These are phyloP conservation scores for Narthecium ossifragum DNA, from an alignment of 106 monocot genomes.

Conservation along the genomic window DNA sequence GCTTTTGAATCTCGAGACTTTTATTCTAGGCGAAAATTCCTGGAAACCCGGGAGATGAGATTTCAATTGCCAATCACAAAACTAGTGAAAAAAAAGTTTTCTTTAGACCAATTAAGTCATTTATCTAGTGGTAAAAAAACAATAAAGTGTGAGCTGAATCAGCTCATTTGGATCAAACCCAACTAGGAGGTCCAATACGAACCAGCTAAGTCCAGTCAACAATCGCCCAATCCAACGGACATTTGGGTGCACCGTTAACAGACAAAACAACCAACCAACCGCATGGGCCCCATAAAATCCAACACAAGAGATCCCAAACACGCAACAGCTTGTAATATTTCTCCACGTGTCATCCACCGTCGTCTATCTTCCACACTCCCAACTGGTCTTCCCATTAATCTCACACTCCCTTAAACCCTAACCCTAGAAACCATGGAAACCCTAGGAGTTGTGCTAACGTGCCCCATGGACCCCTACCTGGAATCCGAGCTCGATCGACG, in stretches of 20 bases:
- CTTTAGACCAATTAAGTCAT: no score
- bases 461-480: conserved; percentile 37
- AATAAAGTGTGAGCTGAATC: no score
- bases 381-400: neutral
- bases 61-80: no score
- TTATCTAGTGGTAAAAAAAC: no score
- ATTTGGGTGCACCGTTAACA: no score
- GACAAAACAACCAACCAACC: neutral
- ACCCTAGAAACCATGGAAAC: conserved; percentile 10
- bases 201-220: no score
- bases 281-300: neutral
- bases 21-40: no score
- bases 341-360: neutral
- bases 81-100: no score
- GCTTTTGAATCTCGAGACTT: no score
- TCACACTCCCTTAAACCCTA: neutral
- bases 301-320: neutral
- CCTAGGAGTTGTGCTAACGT: conserved; percentile 38
- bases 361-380: neutral
- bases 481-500: conserved; percentile 40
- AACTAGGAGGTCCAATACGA: neutral
- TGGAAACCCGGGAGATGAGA: no score
- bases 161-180: no score
- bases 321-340: neutral
- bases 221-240: no score